These are phyloP conservation scores for Pseudisothecium myosuroides DNA, from an alignment of 225 moss, liverwort and hornwort genomes.

Conservation along the genomic window DNA sequence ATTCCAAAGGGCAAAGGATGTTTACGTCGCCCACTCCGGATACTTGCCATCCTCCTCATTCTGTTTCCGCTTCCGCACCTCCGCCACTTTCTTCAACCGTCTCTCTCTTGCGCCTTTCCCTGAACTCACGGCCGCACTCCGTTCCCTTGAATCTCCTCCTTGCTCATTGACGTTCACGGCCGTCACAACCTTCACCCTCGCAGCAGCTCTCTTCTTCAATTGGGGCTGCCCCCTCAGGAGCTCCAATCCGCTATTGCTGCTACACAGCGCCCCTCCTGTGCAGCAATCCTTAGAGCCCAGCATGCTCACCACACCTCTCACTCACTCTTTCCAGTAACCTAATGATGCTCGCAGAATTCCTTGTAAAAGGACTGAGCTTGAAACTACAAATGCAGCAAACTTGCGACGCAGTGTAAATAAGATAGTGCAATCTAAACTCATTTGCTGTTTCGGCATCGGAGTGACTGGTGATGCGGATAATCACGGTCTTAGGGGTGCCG, in stretches of 20 bases:
- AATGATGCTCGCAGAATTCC: not conserved
- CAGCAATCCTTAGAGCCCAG: conserved; percentile 2
- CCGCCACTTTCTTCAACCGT: conserved; percentile 43
- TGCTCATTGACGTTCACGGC: conserved; percentile 14
- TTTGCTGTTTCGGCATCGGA: not conserved
- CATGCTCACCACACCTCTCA: not conserved
- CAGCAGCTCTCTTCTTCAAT: not conserved
- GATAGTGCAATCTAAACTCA: not conserved
- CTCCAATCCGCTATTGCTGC: not conserved
- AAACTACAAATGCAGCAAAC: not conserved
- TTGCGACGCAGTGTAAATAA: not conserved
- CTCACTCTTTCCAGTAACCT: not conserved
- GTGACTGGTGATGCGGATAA: not conserved
- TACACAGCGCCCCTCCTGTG: not conserved
- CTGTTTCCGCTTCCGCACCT: conserved; percentile 30
- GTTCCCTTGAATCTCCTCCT: not conserved
- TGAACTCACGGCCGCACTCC: conserved; percentile 24
- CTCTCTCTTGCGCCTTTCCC: conserved; percentile 42
- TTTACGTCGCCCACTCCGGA: conserved; percentile 61
- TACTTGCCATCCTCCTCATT: conserved; percentile 43
- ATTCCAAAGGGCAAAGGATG: not conserved
- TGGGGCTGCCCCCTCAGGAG: not conserved
- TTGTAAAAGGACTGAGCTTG: not conserved
- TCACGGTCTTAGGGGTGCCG: not conserved
- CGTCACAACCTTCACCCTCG: not conserved